phyloP scores from a whole-genome alignment of 176 grass and related monocot species.

The Musa troglodytarum region DNA sequence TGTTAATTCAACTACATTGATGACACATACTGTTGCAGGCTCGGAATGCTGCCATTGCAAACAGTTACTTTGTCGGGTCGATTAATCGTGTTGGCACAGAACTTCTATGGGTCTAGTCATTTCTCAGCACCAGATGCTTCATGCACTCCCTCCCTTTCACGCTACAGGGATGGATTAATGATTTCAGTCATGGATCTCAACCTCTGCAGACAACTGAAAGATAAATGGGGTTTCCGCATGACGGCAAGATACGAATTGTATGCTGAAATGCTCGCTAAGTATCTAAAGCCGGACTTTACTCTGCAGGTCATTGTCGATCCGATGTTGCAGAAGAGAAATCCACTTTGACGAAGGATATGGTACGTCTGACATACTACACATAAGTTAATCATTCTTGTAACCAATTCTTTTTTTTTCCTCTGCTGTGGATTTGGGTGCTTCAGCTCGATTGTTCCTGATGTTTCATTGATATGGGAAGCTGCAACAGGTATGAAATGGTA shows the following conservation, averaged over 20 bases:
- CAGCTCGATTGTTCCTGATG: no score
- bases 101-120: slow-evolving; percentile 94
- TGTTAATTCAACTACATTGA: neutral
- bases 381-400: no score
- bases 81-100: slow-evolving; percentile 91
- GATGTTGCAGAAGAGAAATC: slow-evolving; percentile 37
- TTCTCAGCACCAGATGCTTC: slow-evolving; percentile 85
- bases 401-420: no score
- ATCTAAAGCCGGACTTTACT: slow-evolving; percentile 62
- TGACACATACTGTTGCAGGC: slow-evolving; percentile 31
- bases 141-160: slow-evolving; percentile 76
- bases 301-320: slow-evolving; percentile 72
- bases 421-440: no score
- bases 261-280: slow-evolving; percentile 53
- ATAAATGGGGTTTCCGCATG: slow-evolving; percentile 97
- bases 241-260: slow-evolving; percentile 84
- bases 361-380: no score
- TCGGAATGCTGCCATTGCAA: slow-evolving; percentile 87
- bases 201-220: slow-evolving; percentile 85
- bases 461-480: no score
- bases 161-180: slow-evolving; percentile 71
- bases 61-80: slow-evolving; percentile 82
- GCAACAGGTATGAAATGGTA: no score
- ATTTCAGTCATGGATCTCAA: slow-evolving; percentile 93
- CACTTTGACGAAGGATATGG: neutral